phyloP scores from a whole-genome alignment of 78 protist genomes.

The Dictyostelium purpureum region DNA sequence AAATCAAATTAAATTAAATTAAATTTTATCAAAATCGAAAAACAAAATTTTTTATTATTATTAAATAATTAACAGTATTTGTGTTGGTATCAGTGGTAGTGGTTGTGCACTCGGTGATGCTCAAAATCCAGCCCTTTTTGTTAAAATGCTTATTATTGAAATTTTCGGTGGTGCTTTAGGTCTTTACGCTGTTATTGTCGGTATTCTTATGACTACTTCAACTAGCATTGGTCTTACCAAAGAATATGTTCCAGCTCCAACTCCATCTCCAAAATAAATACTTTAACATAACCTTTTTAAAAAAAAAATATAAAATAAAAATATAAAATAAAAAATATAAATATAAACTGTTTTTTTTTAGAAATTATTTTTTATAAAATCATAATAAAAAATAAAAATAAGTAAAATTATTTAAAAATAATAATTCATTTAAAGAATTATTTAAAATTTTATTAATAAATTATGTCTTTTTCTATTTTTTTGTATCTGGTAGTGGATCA shows the following conservation, averaged over 20 bases:
- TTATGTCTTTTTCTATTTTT: no score
- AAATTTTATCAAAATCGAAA: neutral
- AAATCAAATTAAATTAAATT: neutral
- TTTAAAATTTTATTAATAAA: no score
- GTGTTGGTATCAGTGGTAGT: conserved; percentile 92
- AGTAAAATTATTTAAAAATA: no score
- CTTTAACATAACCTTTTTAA: no score
- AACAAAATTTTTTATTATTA: neutral
- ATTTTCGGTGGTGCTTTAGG: conserved; percentile 97
- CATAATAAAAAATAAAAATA: no score
- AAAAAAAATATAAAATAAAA: no score
- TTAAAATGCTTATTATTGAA: conserved; percentile 95
- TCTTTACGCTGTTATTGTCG: conserved; percentile 96
- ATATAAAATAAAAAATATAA: no score
- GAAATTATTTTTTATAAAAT: no score
- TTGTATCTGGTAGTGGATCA: no score
- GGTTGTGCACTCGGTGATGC: conserved; percentile 99
- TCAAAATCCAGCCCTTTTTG: conserved; percentile 93
- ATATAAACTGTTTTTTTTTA: no score
- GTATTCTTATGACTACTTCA: conserved; percentile 91
- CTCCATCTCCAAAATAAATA: no score
- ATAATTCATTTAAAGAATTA: no score
- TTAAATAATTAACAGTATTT: conserved; percentile 7
- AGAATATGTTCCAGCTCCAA: neutral
- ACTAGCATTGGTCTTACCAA: neutral